These are phyloP conservation scores for Salix exigua DNA, from an alignment of 345 rosid genomes.

Conservation along the genomic window DNA sequence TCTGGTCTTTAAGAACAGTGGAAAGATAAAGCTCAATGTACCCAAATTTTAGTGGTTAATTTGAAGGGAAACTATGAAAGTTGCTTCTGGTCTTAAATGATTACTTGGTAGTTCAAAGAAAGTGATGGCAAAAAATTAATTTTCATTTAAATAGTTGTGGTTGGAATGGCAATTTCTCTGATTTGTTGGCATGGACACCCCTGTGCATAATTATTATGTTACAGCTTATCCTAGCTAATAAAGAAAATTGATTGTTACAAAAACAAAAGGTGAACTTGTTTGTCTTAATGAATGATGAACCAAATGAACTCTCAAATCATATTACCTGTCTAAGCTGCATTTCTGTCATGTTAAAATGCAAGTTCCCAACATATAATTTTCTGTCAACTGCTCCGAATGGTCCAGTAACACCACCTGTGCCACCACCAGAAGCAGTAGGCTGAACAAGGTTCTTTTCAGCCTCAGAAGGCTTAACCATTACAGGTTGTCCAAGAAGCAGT, in stretches of 20 bases:
- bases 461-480: slow-evolving; percentile 98
- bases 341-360: slow-evolving; percentile 93
- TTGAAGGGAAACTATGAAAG: not conserved
- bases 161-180: no score
- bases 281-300: not conserved
- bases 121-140: no score
- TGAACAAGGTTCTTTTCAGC: slow-evolving; percentile 96
- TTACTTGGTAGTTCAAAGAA: not conserved
- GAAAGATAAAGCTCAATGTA: not conserved
- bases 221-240: not conserved
- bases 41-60: not conserved
- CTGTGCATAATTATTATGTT: not conserved
- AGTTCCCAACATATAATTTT: slow-evolving; percentile 86
- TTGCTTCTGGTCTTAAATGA: no score
- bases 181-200: no score
- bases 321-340: slow-evolving; percentile 81
- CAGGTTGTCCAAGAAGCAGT: slow-evolving; percentile 83
- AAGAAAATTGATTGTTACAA: not conserved
- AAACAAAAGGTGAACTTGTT: not conserved
- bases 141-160: no score
- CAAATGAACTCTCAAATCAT: not conserved
- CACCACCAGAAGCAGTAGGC: slow-evolving; percentile 52
- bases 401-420: slow-evolving; percentile 50
- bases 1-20: not conserved
- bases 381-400: slow-evolving; percentile 79